These are phyloP conservation scores for Erysimum pusillum DNA, from an alignment of 441 rosid species.

Conservation along the genomic window DNA sequence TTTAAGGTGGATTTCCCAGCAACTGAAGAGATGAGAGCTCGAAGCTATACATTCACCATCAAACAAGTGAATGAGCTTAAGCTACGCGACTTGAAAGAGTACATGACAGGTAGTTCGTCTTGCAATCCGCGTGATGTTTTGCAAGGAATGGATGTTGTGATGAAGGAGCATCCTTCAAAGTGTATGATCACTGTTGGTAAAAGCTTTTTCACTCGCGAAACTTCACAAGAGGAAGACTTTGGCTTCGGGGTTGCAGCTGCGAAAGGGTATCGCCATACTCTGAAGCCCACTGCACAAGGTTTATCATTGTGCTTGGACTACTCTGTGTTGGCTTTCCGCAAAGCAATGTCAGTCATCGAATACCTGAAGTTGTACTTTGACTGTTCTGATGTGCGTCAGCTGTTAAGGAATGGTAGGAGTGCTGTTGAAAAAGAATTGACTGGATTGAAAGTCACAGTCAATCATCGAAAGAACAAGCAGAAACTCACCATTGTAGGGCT, in stretches of 20 bases:
- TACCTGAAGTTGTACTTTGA: slow-evolving; percentile 59
- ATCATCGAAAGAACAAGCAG: slow-evolving; percentile 65
- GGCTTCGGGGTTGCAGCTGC: slow-evolving; percentile 66
- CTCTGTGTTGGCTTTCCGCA: slow-evolving; percentile 78
- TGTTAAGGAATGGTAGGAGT: slow-evolving; percentile 43
- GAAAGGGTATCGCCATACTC: slow-evolving; percentile 68
- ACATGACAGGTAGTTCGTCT: slow-evolving; percentile 52
- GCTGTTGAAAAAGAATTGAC: slow-evolving; percentile 54
- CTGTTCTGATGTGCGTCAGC: slow-evolving; percentile 41
- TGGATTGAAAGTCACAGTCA: slow-evolving; percentile 65
- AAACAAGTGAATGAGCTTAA: slow-evolving; percentile 72
- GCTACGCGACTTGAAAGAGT: slow-evolving; percentile 67
- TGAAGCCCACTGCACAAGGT: slow-evolving; percentile 79
- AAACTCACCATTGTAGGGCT: slow-evolving; percentile 57
- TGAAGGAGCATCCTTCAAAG: slow-evolving; percentile 87
- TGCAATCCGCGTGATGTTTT: slow-evolving; percentile 72
- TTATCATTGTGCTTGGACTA: slow-evolving; percentile 80
- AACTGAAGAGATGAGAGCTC: slow-evolving; percentile 53
- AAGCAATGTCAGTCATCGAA: slow-evolving; percentile 61
- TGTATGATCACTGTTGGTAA: slow-evolving; percentile 77
- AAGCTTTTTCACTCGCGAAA: slow-evolving; percentile 54
- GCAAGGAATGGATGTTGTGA: slow-evolving; percentile 90
- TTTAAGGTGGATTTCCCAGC: slow-evolving; percentile 58
- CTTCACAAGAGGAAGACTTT: slow-evolving; percentile 52
- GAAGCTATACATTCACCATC: slow-evolving; percentile 52